Base-by-base conservation (phyloP, 768 basidiomycete species). In the Ramaria rubella region DNA sequence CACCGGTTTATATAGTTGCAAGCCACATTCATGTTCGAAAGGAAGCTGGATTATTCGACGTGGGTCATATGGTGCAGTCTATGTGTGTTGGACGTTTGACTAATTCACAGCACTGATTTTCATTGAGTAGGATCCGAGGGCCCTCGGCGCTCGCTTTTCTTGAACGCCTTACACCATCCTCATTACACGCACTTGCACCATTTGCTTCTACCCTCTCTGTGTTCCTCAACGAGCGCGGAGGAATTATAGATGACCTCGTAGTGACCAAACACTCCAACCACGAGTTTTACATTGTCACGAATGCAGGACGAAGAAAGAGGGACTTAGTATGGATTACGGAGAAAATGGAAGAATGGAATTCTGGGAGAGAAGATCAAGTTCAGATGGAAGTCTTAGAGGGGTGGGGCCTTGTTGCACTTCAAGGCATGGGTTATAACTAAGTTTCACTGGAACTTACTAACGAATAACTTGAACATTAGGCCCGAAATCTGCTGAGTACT, bases 11-110 rank as follows among this genome's bases (percentile, higher is more conserved):
- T 51, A 30, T 68, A 96, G 94, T 91, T 52, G 83, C 86, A 8
- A 93, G 90, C 63, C 95, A 99, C 70, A 82, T 86, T 44, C 87
- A 97, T 65, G 90, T 94, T 50, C 84, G 96, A 40, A 80, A 73
- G 12, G 79, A 78, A 33, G 90, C 81, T 1, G 94, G 94, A 0
- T 75, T 99, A 30, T 99, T 99, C 68, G 96, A 99, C 66, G 96
- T 99, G 26, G 91, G 91, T 21, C 96, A 99, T 70, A 99, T 99
- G 95, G 89, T 98, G 15, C 95, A 98, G 69, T 82, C 84, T 31
- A 87, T 83, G 91, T 93, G 64, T 48, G 80, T 57, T 33, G 44
- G 36, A 36, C 33, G 2, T 26, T 53, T 29, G 2, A 26, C 26
- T 61, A 3, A 40, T 38, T 9, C 12, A n/a, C 26, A n/a, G 15